Conservation (phyloP, 164 flowering plant genomes). For the Platanus orientalis region DNA sequence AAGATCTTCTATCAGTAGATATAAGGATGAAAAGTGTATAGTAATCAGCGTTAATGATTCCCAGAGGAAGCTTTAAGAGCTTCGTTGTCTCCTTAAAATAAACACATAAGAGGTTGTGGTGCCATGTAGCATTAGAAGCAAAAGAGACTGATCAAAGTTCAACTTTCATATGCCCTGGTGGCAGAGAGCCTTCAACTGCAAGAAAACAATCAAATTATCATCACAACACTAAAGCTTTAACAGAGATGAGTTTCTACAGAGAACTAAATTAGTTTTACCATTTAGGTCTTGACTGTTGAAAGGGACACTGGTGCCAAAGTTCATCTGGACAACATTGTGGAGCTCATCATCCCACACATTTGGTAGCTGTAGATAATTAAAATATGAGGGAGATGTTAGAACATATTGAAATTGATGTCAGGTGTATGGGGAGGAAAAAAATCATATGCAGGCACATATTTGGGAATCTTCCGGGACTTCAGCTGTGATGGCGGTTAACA, state of each 20-base stretch:
- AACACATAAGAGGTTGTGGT: conserved; percentile 2
- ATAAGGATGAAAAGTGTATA: background rate
- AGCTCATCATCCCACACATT: conserved; percentile 83
- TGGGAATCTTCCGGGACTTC: too few relatives aligned
- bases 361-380: conserved; percentile 36
- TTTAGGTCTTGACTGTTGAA: conserved; percentile 41
- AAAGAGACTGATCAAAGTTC: conserved; percentile 37
- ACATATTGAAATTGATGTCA: background rate
- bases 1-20: background rate
- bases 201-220: background rate
- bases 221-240: background rate
- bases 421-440: background rate
- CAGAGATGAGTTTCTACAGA: background rate
- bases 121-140: background rate
- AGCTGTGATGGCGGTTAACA: too few relatives aligned
- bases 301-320: conserved; percentile 37
- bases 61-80: background rate
- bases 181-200: conserved; percentile 38
- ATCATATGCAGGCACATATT: too few relatives aligned
- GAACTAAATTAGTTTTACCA: conserved; percentile 28
- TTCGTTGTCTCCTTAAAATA: too few relatives aligned
- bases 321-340: conserved; percentile 71
- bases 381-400: background rate
- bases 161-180: conserved; percentile 55
- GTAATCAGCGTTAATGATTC: background rate